These are phyloP conservation scores for Fraxinus excelsior DNA, from an alignment of 257 asterid genomes.

Conservation along the genomic window DNA sequence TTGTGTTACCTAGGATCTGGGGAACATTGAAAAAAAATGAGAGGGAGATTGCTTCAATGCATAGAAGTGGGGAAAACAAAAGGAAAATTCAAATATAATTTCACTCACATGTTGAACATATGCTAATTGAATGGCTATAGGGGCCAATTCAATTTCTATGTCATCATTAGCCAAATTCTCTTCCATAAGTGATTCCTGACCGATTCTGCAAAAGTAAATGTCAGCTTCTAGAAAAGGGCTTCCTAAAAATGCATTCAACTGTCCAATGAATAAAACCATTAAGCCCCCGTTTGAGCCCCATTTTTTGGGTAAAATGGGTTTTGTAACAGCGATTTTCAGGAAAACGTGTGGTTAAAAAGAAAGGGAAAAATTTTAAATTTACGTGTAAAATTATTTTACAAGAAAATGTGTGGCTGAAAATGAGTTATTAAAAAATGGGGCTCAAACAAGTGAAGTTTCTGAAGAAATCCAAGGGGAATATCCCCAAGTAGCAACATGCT, in stretches of 20 bases:
- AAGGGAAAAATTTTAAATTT: too few relatives aligned
- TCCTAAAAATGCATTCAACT: constrained; percentile 4
- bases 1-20: constrained; percentile 75
- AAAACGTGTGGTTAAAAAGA: too few relatives aligned
- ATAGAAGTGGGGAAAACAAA: constrained; percentile 18
- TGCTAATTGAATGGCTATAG: constrained; percentile 88
- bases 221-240: constrained; percentile 14
- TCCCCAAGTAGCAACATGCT: constrained; percentile 6
- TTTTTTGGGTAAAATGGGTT: too few relatives aligned
- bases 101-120: constrained; percentile 76
- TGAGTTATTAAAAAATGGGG: too few relatives aligned
- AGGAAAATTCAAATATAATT: background rate
- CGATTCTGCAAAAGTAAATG: constrained; percentile 58
- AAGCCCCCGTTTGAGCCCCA: too few relatives aligned
- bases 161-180: constrained; percentile 79
- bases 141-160: constrained; percentile 86
- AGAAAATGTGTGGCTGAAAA: too few relatives aligned
- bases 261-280: background rate
- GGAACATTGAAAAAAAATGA: constrained; percentile 5
- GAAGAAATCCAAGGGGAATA: background rate
- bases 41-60: background rate
- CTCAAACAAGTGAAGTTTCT: background rate
- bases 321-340: too few relatives aligned
- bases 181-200: constrained; percentile 89
- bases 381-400: too few relatives aligned